Base-by-base conservation (phyloP, 2,329 filamentous ascomycete genomes). In the Alternaria panax region DNA sequence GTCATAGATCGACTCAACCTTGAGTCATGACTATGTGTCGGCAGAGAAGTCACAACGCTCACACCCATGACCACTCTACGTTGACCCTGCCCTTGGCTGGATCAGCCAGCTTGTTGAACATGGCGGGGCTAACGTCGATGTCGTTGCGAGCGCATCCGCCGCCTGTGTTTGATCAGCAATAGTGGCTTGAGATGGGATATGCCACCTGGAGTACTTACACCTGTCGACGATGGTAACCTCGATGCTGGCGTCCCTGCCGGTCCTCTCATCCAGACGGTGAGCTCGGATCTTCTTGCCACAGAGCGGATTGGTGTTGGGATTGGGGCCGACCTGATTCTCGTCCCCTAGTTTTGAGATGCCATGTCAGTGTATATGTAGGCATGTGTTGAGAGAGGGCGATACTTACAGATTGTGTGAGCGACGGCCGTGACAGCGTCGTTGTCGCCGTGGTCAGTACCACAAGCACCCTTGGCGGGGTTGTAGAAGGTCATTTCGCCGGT, bases 401-500 rank as follows among this genome's bases (percentile, higher is more conserved):
- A 32, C 57, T 45, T 56, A 59, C 57, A 94, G 5, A 91, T 72
- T n/a, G 83, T 71, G 68, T 89, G 85, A 2, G 88, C 89, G 0
- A 94, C 83, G 0, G 91, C 86, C 34, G 86, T 88, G 40, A 93
- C 85, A 57, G 83, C 71, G 57, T 92, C 88, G 7, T 74, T 77
- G 7, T 82, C 80, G 1, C 72, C 76, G 53, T 85, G 87, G 1
- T 78, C 82, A 30, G 84, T 76, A 5, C 91, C 91, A 72, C 92
- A 94, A 0, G 90, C 88, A 12, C 91, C 91, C 4, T 92, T 81
- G 0, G 77, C 85, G 0, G 89, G 86, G 18, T 81, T 79, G 75
- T 90, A 93, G 79, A 88, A 93, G 1, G 89, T 92, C 51, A 91
- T 75, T 50, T 91, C 88, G 52, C 89, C 90, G 4, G 79, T 83